phyloP scores from a whole-genome alignment of 306 rosid genomes.

The Urtica urens region DNA sequence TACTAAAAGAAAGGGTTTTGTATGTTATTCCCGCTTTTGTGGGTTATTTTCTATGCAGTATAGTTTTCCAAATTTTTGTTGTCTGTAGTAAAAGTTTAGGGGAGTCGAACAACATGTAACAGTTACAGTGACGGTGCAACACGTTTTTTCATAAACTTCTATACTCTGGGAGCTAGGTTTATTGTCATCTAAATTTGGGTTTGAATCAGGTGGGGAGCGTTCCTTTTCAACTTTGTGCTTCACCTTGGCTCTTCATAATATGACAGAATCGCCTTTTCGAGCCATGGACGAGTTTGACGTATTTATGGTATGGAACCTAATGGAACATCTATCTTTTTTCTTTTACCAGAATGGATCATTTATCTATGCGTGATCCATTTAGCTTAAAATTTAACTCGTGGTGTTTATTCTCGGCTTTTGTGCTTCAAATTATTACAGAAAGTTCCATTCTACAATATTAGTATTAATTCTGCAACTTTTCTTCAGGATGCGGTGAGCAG shows the following conservation, averaged over 20 bases:
- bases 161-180: too few relatives aligned
- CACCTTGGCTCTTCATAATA: slow-evolving; percentile 78
- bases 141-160: too few relatives aligned
- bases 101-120: too few relatives aligned
- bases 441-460: too few relatives aligned
- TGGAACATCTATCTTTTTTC: background rate
- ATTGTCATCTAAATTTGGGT: background rate
- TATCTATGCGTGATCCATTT: background rate
- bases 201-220: slow-evolving; percentile 76
- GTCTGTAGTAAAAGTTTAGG: too few relatives aligned
- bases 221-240: slow-evolving; percentile 94
- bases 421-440: too few relatives aligned
- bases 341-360: background rate
- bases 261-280: slow-evolving; percentile 92
- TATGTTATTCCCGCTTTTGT: too few relatives aligned
- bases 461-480: slow-evolving; percentile 4
- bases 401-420: slow-evolving; percentile 1
- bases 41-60: too few relatives aligned
- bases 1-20: too few relatives aligned
- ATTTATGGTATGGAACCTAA: slow-evolving; percentile 55
- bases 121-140: too few relatives aligned
- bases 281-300: slow-evolving; percentile 99
- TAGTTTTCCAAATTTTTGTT: too few relatives aligned
- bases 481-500: slow-evolving; percentile 88
- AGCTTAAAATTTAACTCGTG: background rate